Percentiles rank a stretch among this genome's conserved stretches.
phyloP scores from a whole-genome alignment of 2,329 filamentous ascomycete genomes.

The Zymoseptoria ardabiliae region DNA sequence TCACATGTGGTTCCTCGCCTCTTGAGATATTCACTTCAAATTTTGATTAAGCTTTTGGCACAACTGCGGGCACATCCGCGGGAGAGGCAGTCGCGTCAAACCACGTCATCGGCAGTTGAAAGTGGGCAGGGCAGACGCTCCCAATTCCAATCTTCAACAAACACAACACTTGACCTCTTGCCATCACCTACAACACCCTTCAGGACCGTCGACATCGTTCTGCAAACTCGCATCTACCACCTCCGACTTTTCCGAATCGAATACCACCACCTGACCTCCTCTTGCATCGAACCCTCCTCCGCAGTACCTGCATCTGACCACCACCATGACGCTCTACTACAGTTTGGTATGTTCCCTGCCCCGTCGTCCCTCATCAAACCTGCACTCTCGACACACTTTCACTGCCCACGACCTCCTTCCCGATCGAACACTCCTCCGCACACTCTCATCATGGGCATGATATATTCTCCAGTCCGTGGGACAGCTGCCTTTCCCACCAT shows the following conservation, averaged over 20 bases:
- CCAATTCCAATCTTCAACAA: not conserved
- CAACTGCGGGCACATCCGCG: too few relatives aligned
- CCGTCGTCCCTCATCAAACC: slow-evolving; percentile 2
- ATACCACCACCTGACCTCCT: slow-evolving; percentile 1
- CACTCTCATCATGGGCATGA: slow-evolving; percentile 28
- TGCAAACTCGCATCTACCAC: not conserved
- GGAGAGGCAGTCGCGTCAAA: too few relatives aligned
- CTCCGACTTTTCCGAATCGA: not conserved
- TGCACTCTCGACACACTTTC: not conserved
- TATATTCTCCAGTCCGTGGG: slow-evolving; percentile 30
- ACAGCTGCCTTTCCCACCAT: not conserved
- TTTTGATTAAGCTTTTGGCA: too few relatives aligned
- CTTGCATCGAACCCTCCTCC: not conserved
- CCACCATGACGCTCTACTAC: slow-evolving; percentile 62
- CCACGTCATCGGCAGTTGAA: too few relatives aligned
- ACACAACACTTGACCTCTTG: not conserved
- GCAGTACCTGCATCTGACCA: slow-evolving; percentile 12
- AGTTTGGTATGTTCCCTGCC: slow-evolving; percentile 48
- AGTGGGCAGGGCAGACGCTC: too few relatives aligned
- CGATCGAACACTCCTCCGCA: not conserved
- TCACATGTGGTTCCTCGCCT: too few relatives aligned
- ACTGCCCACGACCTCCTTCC: not conserved
- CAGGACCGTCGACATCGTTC: not conserved
- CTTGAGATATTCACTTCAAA: too few relatives aligned
- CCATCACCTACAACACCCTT: not conserved